These are phyloP conservation scores for Geoglossum glabrum DNA, from an alignment of 495 filamentous ascomycete genomes.

Conservation along the genomic window DNA sequence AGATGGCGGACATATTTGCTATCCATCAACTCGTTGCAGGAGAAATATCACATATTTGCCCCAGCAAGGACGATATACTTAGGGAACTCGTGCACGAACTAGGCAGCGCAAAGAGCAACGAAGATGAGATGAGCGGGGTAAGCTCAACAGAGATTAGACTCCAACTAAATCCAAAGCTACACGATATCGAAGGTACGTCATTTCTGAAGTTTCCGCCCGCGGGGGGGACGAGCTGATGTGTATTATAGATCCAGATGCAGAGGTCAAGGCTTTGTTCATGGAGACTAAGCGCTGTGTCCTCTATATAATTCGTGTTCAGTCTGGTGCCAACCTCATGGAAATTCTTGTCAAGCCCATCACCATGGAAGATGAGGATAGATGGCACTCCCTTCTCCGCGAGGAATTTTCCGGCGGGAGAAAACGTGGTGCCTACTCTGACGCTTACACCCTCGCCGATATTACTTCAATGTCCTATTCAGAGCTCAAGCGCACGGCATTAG, in stretches of 20 bases:
- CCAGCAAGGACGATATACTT: slow-evolving; percentile 65
- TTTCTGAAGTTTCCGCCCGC: not conserved
- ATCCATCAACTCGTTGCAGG: slow-evolving; percentile 75
- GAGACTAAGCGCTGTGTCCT: slow-evolving; percentile 94
- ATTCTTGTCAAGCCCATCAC: slow-evolving; percentile 83
- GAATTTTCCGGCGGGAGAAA: slow-evolving; percentile 51
- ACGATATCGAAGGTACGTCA: slow-evolving; percentile 52
- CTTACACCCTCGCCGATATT: slow-evolving; percentile 67
- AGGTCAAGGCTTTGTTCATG: slow-evolving; percentile 82
- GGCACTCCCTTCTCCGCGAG: slow-evolving; percentile 64
- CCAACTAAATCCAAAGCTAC: slow-evolving; percentile 76
- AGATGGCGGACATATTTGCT: slow-evolving; percentile 92
- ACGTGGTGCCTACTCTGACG: slow-evolving; percentile 76
- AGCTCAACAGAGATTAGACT: slow-evolving; percentile 80
- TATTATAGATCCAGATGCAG: slow-evolving; percentile 61
- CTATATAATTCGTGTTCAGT: slow-evolving; percentile 94
- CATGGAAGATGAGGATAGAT: slow-evolving; percentile 72
- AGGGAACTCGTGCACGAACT: slow-evolving; percentile 83
- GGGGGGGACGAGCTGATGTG: not conserved
- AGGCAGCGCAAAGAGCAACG: slow-evolving; percentile 86
- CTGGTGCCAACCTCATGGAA: slow-evolving; percentile 77
- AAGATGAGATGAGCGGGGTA: slow-evolving; percentile 73
- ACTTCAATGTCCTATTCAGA: slow-evolving; percentile 78
- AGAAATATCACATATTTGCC: slow-evolving; percentile 57
- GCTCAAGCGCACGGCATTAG: slow-evolving; percentile 77